These are phyloP conservation scores for Mycena citricolor DNA, from an alignment of 1,284 basidiomycete genomes.

Conservation along the genomic window DNA sequence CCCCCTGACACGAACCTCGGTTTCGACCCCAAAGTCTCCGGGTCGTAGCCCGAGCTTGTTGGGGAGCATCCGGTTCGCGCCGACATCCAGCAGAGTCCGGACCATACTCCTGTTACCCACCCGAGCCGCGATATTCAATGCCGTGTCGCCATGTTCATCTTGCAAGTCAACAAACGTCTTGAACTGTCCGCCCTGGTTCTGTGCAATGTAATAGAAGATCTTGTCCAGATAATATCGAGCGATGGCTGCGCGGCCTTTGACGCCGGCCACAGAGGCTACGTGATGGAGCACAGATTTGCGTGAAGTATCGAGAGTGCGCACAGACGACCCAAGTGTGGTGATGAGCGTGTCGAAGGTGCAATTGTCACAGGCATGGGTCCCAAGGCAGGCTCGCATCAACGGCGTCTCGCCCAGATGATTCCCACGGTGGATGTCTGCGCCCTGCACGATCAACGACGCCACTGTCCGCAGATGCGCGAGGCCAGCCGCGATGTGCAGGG, in stretches of 20 bases:
- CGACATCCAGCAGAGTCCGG: constrained; percentile 86
- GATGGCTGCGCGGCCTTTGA: constrained; percentile 81
- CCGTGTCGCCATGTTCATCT: constrained; percentile 96
- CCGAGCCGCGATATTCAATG: constrained; percentile 91
- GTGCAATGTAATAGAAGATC: constrained; percentile 82
- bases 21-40: constrained; percentile 91
- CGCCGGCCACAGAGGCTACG: constrained; percentile 86
- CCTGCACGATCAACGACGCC: constrained; percentile 65
- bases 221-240: constrained; percentile 94
- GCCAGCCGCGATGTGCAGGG: constrained; percentile 91
- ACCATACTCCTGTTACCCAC: constrained; percentile 92
- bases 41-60: constrained; percentile 95
- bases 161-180: constrained; percentile 86
- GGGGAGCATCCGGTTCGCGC: constrained; percentile 87
- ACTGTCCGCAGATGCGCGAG: constrained; percentile 73
- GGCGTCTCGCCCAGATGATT: constrained; percentile 96
- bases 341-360: constrained; percentile 77
- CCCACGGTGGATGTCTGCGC: constrained; percentile 85
- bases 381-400: constrained; percentile 88
- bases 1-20: constrained; percentile 64
- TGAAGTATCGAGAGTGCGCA: constrained; percentile 90
- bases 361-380: constrained; percentile 84
- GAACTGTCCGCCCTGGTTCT: constrained; percentile 72
- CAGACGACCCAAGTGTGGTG: constrained; percentile 62
- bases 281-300: constrained; percentile 93